A percentile compares a stretch with the other conserved stretches of the same genome.
These are phyloP conservation scores for Pholiota conissans DNA, from an alignment of 768 basidiomycete genomes.

Conservation along the genomic window DNA sequence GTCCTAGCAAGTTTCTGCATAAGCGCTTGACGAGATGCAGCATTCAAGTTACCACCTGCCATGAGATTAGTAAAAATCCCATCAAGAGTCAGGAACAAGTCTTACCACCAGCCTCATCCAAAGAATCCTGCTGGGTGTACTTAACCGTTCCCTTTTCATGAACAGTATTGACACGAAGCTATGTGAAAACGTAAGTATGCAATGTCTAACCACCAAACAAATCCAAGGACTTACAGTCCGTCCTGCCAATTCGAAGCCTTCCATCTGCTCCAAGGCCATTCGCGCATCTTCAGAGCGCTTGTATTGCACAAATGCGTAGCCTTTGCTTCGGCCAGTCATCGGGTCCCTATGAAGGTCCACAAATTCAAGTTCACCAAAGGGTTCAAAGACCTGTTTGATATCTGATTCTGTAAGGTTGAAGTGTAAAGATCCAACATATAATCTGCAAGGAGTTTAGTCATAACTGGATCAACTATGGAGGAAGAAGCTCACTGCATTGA, in stretches of 20 bases:
- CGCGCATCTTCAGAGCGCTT: conserved; percentile 91
- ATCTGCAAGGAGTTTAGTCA: conserved; percentile 41
- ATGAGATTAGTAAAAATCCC: conserved; percentile 10
- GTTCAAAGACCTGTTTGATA: conserved; percentile 98
- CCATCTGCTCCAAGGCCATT: conserved; percentile 98
- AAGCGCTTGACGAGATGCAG: conserved; percentile 96
- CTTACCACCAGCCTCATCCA: conserved; percentile 89
- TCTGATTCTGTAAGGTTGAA: conserved; percentile 97
- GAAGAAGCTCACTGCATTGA: conserved; percentile 75
- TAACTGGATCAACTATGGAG: neutral
- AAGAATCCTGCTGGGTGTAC: conserved; percentile 74
- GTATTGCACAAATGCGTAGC: conserved; percentile 98
- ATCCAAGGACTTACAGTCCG: conserved; percentile 63
- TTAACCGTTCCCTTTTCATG: conserved; percentile 84
- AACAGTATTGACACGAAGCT: conserved; percentile 90
- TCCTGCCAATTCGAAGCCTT: conserved; percentile 96
- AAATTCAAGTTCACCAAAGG: conserved; percentile 97
- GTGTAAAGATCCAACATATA: conserved; percentile 96
- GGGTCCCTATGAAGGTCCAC: conserved; percentile 97
- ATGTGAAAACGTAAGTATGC: conserved; percentile 10
- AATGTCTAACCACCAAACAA: neutral
- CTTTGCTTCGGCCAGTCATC: conserved; percentile 93
- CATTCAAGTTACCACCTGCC: conserved; percentile 94
- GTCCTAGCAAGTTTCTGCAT: conserved; percentile 99
- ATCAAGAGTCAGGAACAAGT: neutral